Percentiles rank a stretch among this genome's conserved stretches.
phyloP scores from a whole-genome alignment of 768 basidiomycete species.

The Harrya chromipes region DNA sequence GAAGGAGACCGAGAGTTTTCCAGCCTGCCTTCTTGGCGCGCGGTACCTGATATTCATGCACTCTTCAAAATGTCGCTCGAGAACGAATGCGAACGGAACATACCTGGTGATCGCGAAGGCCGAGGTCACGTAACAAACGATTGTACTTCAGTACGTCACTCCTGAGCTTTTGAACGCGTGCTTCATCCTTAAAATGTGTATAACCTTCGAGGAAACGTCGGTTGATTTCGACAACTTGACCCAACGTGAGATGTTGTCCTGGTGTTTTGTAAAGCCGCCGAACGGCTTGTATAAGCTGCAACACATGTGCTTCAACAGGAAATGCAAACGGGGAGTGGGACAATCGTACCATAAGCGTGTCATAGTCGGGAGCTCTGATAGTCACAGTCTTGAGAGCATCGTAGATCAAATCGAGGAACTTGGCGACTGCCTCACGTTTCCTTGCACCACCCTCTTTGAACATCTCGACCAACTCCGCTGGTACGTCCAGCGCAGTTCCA shows the following conservation, averaged over 20 bases:
- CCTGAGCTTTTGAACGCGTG: slow-evolving; percentile 78
- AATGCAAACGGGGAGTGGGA: background rate
- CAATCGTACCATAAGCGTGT: slow-evolving; percentile 88
- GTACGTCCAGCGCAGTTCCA: slow-evolving; percentile 88
- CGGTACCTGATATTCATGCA: slow-evolving; percentile 57
- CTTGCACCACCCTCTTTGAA: slow-evolving; percentile 85
- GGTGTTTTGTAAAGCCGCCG: slow-evolving; percentile 92
- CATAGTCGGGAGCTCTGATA: slow-evolving; percentile 92
- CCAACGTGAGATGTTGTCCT: slow-evolving; percentile 87
- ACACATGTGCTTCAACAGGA: slow-evolving; percentile 2
- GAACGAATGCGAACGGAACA: slow-evolving; percentile 7
- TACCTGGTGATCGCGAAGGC: slow-evolving; percentile 92
- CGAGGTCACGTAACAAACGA: slow-evolving; percentile 80
- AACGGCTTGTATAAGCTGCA: slow-evolving; percentile 90
- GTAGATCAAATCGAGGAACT: slow-evolving; percentile 87
- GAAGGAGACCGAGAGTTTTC: slow-evolving; percentile 81
- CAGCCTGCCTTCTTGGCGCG: slow-evolving; percentile 80
- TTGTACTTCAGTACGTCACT: slow-evolving; percentile 87
- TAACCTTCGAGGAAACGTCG: slow-evolving; percentile 93
- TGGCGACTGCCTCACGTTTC: slow-evolving; percentile 88
- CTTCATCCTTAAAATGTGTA: slow-evolving; percentile 88
- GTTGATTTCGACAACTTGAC: slow-evolving; percentile 95
- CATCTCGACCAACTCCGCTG: slow-evolving; percentile 81
- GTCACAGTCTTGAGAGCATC: slow-evolving; percentile 95
- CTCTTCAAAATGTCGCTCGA: background rate